These are phyloP conservation scores for Rubroshorea leprosula DNA, from an alignment of 345 rosid genomes.

Conservation along the genomic window DNA sequence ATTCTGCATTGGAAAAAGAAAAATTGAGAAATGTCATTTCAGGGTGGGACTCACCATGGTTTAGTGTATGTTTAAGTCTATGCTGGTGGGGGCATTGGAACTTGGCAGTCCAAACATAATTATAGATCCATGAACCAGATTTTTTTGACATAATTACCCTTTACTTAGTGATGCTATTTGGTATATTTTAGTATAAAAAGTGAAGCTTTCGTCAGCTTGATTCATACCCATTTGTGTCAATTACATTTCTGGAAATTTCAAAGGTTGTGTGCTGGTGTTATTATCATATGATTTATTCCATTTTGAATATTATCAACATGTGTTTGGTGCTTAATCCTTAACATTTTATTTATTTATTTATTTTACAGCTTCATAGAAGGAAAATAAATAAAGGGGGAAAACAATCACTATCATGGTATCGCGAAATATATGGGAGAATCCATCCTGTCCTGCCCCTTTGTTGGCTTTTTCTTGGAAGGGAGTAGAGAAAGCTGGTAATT, in stretches of 20 bases:
- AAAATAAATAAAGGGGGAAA: no score
- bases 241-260: conserved; percentile 11
- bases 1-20: no score
- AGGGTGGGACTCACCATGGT: conserved; percentile 24
- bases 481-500: conserved; percentile 19
- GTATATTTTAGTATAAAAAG: neutral
- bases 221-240: conserved; percentile 12
- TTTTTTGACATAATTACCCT: no score
- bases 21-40: neutral
- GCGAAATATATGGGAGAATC: conserved; percentile 4
- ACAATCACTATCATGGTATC: no score
- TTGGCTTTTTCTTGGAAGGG: conserved; percentile 33
- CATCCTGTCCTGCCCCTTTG: conserved; percentile 21
- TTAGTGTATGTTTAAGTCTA: neutral
- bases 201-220: conserved; percentile 3
- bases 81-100: conserved; percentile 19
- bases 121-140: conserved; percentile 12
- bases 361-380: no score
- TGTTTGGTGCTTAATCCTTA: no score
- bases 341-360: no score
- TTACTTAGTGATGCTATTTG: no score
- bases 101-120: conserved; percentile 21
- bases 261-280: conserved; percentile 19
- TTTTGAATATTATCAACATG: conserved; percentile 15
- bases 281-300: neutral